phyloP scores from a whole-genome alignment of 371 early-diverging fungal genomes.

The Mortierella sp. region DNA sequence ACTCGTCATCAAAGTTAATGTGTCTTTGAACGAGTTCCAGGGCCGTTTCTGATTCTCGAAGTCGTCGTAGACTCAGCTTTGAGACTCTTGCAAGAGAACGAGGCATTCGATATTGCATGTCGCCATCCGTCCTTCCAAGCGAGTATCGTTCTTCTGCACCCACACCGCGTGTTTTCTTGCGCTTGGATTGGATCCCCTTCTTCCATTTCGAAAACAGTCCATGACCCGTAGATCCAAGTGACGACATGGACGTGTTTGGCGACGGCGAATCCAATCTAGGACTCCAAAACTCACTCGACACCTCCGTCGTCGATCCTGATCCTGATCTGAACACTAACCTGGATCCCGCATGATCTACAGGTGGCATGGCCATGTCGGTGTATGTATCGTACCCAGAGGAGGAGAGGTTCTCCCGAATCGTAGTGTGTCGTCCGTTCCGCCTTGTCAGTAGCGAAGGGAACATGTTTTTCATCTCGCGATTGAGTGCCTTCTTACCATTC shows the following conservation, averaged over 20 bases:
- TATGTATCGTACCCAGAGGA: neutral
- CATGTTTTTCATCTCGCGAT: too few species aligned
- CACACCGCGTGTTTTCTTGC: too few species aligned
- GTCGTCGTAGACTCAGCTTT: slow-evolving; percentile 3
- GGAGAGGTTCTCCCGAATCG: too few species aligned
- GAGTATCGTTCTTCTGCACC: too few species aligned
- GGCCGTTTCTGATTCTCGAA: slow-evolving; percentile 16
- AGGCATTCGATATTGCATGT: neutral
- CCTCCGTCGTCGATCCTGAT: neutral
- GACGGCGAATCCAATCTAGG: neutral
- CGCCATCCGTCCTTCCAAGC: neutral
- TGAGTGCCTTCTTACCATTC: too few species aligned
- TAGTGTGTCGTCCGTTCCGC: too few species aligned
- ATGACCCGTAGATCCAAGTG: neutral
- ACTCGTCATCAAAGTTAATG: slow-evolving; percentile 37
- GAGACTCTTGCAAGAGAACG: neutral
- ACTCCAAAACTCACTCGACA: neutral
- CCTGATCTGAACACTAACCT: neutral
- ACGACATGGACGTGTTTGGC: neutral
- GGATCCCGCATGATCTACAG: too few species aligned
- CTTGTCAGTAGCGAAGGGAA: too few species aligned
- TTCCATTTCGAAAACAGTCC: slow-evolving; percentile 16
- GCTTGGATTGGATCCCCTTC: neutral
- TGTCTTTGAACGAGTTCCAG: slow-evolving; percentile 25
- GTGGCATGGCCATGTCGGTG: too few species aligned